phyloP scores from a whole-genome alignment of 116 monocot species.

The Posidonia oceanica region DNA sequence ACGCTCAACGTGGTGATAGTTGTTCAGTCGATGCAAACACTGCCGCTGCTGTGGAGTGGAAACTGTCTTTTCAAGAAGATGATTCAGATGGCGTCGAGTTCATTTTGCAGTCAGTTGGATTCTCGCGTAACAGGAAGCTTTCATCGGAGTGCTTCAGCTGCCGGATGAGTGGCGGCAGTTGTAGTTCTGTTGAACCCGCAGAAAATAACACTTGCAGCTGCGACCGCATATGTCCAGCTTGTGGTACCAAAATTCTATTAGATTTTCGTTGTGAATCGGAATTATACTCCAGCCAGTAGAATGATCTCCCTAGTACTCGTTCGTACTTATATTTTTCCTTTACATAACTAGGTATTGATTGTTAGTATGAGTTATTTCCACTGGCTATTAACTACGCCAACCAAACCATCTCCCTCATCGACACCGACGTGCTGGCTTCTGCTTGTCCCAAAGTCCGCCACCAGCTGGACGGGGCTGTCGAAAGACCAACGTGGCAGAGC shows the following conservation, averaged over 20 bases:
- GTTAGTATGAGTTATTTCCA: too few species aligned
- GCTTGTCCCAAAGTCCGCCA: too few species aligned
- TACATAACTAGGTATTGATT: too few species aligned
- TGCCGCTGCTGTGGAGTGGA: not conserved
- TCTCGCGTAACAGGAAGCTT: not conserved
- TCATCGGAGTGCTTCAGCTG: not conserved
- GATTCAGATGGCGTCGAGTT: not conserved
- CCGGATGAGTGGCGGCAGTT: not conserved
- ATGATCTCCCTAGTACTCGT: too few species aligned
- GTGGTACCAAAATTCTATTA: not conserved
- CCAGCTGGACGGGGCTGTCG: too few species aligned
- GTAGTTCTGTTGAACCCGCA: not conserved
- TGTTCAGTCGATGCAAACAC: not conserved
- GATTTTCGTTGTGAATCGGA: not conserved
- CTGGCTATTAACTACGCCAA: too few species aligned
- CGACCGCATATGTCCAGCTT: not conserved
- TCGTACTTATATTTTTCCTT: too few species aligned
- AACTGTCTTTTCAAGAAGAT: not conserved
- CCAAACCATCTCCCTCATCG: too few species aligned
- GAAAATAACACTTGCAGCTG: not conserved
- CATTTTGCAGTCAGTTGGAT: not conserved
- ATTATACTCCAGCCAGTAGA: too few species aligned
- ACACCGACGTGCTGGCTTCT: too few species aligned
- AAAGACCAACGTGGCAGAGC: too few species aligned
- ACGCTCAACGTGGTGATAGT: not conserved